A percentile compares a stretch with the other conserved stretches of the same genome.
Evolutionary conservation across 257 asterid species (phyloP).

Genomic region (Gentiana straminea): DNA sequence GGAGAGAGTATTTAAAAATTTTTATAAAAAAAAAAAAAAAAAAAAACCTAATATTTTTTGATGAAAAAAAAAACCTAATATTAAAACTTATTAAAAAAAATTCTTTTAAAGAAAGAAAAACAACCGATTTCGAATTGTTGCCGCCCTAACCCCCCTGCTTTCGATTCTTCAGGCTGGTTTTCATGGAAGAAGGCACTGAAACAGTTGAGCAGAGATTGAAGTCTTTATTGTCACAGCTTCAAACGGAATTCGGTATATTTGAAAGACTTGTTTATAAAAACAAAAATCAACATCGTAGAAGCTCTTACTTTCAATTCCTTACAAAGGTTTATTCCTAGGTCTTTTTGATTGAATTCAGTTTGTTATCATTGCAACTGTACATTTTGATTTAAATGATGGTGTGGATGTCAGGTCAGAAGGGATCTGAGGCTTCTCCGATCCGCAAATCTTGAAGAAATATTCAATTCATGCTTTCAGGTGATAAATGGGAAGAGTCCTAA

Average conservation of each 20-base stretch:
- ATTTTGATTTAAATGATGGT: not conserved
- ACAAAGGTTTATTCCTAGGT: constrained; percentile 38
- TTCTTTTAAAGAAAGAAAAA: no score
- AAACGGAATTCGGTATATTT: constrained; percentile 59
- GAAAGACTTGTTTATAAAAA: constrained; percentile 80
- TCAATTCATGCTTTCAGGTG: constrained; percentile 54
- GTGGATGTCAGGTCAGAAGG: constrained; percentile 54
- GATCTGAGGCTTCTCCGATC: constrained; percentile 71
- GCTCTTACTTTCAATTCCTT: constrained; percentile 71
- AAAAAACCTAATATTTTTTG: no score
- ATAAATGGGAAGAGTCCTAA: constrained; percentile 69
- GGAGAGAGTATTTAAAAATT: no score
- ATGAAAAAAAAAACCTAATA: no score
- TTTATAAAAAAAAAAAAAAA: no score
- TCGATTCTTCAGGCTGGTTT: no score
- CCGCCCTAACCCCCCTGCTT: no score
- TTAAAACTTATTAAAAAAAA: no score
- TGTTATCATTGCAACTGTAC: not conserved
- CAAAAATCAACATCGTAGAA: constrained; percentile 81
- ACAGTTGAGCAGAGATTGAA: constrained; percentile 51
- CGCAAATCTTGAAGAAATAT: constrained; percentile 56
- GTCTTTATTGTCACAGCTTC: constrained; percentile 54
- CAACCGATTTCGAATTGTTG: no score
- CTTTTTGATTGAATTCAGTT: not conserved
- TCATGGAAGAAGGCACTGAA: constrained; percentile 47